A percentile compares a stretch with the other conserved stretches of the same genome.
phyloP scores from a whole-genome alignment of 768 basidiomycete species.

The Lentinula detonsa region DNA sequence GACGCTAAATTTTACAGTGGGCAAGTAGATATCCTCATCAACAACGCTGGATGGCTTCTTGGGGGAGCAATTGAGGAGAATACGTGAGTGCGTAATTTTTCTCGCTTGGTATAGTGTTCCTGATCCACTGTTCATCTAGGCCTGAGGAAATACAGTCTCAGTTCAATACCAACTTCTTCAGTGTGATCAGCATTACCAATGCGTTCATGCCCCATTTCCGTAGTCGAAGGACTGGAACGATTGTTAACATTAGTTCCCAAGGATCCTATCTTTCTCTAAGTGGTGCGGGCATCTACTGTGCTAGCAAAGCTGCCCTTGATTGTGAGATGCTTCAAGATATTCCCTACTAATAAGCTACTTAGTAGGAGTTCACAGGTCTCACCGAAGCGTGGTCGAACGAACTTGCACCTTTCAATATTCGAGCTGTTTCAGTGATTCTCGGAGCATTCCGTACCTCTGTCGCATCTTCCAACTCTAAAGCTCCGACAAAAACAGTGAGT shows the following conservation, averaged over 20 bases:
- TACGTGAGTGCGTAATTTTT: not conserved
- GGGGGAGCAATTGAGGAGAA: slow-evolving; percentile 13
- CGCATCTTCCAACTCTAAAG: slow-evolving; percentile 5
- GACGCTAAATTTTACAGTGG: slow-evolving; percentile 9
- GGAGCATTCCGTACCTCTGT: slow-evolving; percentile 14
- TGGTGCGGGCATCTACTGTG: slow-evolving; percentile 13
- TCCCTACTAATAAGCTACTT: not conserved
- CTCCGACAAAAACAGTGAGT: not conserved
- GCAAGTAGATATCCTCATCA: slow-evolving; percentile 18
- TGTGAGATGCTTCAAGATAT: slow-evolving; percentile 1
- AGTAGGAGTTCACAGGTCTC: not conserved
- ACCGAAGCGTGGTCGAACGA: slow-evolving; percentile 3
- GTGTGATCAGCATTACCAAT: slow-evolving; percentile 18
- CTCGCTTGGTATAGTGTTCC: no score
- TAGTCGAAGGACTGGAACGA: slow-evolving; percentile 7
- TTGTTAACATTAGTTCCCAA: slow-evolving; percentile 15
- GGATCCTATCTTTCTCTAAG: slow-evolving; percentile 1
- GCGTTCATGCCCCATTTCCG: slow-evolving; percentile 22
- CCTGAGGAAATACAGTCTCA: slow-evolving; percentile 10
- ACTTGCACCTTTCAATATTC: slow-evolving; percentile 6
- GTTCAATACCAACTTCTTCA: slow-evolving; percentile 22
- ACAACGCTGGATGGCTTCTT: slow-evolving; percentile 18
- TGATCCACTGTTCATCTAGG: not conserved
- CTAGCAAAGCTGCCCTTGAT: slow-evolving; percentile 15
- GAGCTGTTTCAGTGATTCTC: slow-evolving; percentile 4